Base-by-base conservation (phyloP, 345 rosid species). In the Camelina laxa region DNA sequence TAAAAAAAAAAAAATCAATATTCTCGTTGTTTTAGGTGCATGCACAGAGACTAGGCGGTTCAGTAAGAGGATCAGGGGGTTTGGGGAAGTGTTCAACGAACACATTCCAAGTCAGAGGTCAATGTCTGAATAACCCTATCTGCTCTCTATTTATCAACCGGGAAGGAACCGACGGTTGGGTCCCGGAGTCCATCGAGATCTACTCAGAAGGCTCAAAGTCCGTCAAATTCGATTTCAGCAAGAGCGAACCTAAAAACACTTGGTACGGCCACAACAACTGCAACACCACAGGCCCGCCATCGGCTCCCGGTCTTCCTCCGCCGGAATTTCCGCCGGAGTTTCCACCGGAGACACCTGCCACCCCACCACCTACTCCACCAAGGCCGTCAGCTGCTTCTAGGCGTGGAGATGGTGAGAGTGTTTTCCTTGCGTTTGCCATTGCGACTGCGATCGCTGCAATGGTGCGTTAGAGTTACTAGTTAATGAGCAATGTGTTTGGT, bases 71-170 rank as follows among this genome's bases (percentile, higher is more conserved):
- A 38, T 19, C 89, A 33, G 50, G 82, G 45, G 60, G 87, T 31
- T 88, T 92, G 27, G 91, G 87, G 65, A 80, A 89, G 65, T 90
- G 96, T 66, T 88, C 96, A 0, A 73, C 83, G 1, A 92, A 92
- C 73, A 90, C 89, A 1, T 92, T 86, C 64, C 77, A 80, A 49
- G 75, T 92, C 35, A 57, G 58, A 2, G 94, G 97, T 4, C 94
- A 88, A 1, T 87, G 96, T 74, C 70, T 87, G 38, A 54, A 30
- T 17, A 72, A 81, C 67, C 88, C 84, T 17, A 20, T 88, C 3
- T 88, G 96, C 74, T 87, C 80, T 63, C 53, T 88, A n/a, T 88
- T 83, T 70, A 65, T 90, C 57, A 76, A 85, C 66, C 82, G 84
- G 63, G 73, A 69, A 21, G 91, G 92, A 47, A 54, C 59, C 20